Evolutionary conservation across 805 yeast species (phyloP), one percentile per base, ranked within the genome.

Genomic region (Kockiozyma suomiensis): DNA sequence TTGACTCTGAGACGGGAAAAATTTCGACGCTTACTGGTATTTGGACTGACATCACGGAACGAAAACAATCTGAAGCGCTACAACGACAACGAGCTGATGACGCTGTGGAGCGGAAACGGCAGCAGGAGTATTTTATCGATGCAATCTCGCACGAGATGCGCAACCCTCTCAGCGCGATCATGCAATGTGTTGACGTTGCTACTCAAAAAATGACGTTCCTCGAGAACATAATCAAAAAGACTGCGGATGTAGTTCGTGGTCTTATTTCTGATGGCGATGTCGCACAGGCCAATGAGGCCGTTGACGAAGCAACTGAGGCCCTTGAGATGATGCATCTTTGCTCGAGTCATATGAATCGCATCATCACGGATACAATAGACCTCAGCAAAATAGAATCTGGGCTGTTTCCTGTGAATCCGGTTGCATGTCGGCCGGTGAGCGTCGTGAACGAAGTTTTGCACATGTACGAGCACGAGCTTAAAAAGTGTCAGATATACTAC

Each of bases 161-260:
- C 66, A 94, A 98, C 0, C 99, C 99, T 1, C 78, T 94, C 62
- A 93, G 94, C 72, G 99, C 98, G 70, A 94, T 94, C 40, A 76
- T 94, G 56, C 98, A 97, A 66, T 88, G 93, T 90, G 88, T 97
- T 0, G 88, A 96, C 2, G 55, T 51, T 12, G 26, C 55, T 15
- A 15, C 55, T 10, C 23, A 51, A 21, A 26, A 41, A n/a, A 12
- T 49, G 12, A n/a, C 13, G 3, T 23, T 19, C 12, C n/a, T 49
- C 32, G 10, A 30, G 23, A 23, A 10, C 4, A 12, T 25, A 1
- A 21, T 49, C 8, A 38, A 23, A 15, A 26, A 40, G 10, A n/a
- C 17, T 32, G 23, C 21, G 19, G 17, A n/a, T 21, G 8, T 15
- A 8, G 21, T n/a, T 7, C 8, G 19, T 10, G 42, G 19, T 8